Conservation (phyloP, 2,329 filamentous ascomycete genomes). For the Pyricularia sp. region DNA sequence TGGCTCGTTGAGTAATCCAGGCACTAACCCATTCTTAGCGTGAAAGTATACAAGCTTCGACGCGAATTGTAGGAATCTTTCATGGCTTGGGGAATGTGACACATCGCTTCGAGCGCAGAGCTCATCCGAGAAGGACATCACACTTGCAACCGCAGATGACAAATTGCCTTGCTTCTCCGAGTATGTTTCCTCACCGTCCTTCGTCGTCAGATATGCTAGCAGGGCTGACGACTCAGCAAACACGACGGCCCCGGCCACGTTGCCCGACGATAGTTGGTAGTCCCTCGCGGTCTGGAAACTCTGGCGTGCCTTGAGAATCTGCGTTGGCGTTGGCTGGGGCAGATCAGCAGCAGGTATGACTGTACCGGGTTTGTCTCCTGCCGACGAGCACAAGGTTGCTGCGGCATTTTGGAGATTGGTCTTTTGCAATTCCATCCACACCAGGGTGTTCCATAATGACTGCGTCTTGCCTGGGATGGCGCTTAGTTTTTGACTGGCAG, state of each 20-base stretch:
- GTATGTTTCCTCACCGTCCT: constrained; percentile 22
- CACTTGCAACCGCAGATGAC: constrained; percentile 29
- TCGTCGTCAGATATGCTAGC: constrained; percentile 48
- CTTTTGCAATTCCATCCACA: constrained; percentile 50
- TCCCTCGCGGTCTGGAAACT: constrained; percentile 40
- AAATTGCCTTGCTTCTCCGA: constrained; percentile 42
- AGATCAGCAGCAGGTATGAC: constrained; percentile 1
- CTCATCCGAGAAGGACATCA: constrained; percentile 28
- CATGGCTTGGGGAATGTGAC: constrained; percentile 28
- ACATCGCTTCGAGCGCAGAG: constrained; percentile 23
- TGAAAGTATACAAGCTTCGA: constrained; percentile 55
- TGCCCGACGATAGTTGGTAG: constrained; percentile 37
- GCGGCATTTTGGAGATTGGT: constrained; percentile 21
- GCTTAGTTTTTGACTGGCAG: constrained; percentile 35
- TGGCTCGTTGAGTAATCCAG: background rate
- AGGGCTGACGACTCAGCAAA: constrained; percentile 52
- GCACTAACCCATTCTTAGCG: constrained; percentile 39
- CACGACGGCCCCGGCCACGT: constrained; percentile 33
- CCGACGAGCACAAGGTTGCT: constrained; percentile 25
- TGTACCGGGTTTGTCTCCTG: constrained; percentile 15
- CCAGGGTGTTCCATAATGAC: constrained; percentile 45
- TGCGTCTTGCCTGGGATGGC: constrained; percentile 15
- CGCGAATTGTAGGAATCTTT: constrained; percentile 57
- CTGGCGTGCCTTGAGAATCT: constrained; percentile 40
- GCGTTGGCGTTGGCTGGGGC: constrained; percentile 17